Base-by-base conservation (phyloP, 2,329 filamentous ascomycete genomes). In the Penicillium sp. region DNA sequence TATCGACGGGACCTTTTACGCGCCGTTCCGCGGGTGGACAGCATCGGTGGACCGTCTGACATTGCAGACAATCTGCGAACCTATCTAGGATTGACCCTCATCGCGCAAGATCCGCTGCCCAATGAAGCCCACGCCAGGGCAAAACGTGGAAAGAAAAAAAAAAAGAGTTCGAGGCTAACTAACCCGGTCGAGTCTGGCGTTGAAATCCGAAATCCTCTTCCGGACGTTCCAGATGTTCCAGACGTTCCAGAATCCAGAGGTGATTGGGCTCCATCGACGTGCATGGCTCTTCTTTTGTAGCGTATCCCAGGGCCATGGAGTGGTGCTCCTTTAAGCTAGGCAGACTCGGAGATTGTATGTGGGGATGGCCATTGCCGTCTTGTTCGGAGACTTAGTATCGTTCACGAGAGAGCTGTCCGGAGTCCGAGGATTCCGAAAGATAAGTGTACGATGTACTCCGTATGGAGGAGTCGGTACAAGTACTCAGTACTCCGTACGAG, bases 11-110 rank as follows among this genome's bases (percentile, higher is more conserved):
- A 45, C 18, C 36, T 46, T 42, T 27, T 43, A 55, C 61, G 57
- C 46, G 52, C 55, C 56, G 57, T 52, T 58, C 59, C 55, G 52
- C 47, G 49, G 58, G 57, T 61, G 55, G 59, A 50, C 47, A 36
- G 34, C 34, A 39, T 14, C 24, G 24, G 38, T 11, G 38, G 16
- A 39, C 11, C 52, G 21, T 34, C 16, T 18, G 43, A 31, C 22
- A n/a, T 7, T n/a, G 40, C 22, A 40, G 34, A n/a, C 21, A 47
- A 53, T 40, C 38, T 40, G 21, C n/a, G 38, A 49, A 40, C n/a
- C 27, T 21, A 31, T 21, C 45, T n/a, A 21, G 24, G 14, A 9
- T 46, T 21, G 21, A 39, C 44, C 36, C 29, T 13, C 13, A 44
- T 29, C 43, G 18, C 18, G 18, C 18, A 21, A 45, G 50, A 42